Evolutionary conservation across 306 rosid species (phyloP).

Genomic region (Crotalaria pallida): DNA sequence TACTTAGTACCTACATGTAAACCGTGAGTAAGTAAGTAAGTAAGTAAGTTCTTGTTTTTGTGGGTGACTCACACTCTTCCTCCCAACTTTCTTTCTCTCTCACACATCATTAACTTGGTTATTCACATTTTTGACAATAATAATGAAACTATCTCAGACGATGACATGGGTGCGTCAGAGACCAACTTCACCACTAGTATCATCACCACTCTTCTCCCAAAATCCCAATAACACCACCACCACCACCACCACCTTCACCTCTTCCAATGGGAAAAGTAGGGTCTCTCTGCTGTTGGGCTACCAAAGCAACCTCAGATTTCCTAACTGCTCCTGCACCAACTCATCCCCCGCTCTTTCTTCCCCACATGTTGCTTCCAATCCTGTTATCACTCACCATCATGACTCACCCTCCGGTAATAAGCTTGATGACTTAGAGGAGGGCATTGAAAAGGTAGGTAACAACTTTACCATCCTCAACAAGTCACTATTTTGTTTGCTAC

Average conservation of each 20-base stretch:
- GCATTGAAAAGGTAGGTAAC: constrained; percentile 56
- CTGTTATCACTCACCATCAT: not conserved
- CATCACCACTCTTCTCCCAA: not conserved
- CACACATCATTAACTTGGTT: too few species aligned
- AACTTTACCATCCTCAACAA: not conserved
- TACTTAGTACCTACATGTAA: too few species aligned
- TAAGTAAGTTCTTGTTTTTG: too few species aligned
- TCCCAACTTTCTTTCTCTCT: not conserved
- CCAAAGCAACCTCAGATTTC: constrained; percentile 13
- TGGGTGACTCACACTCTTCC: not conserved
- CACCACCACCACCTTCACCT: constrained; percentile 5
- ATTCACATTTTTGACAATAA: not conserved
- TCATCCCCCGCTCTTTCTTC: constrained; percentile 40
- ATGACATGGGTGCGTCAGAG: constrained; percentile 25
- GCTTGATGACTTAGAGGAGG: constrained; percentile 39
- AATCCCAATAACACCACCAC: constrained; percentile 17
- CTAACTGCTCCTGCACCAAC: constrained; percentile 26
- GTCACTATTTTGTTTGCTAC: not conserved
- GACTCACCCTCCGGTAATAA: too few species aligned
- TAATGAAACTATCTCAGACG: constrained; percentile 55
- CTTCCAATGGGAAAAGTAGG: constrained; percentile 17
- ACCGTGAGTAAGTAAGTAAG: too few species aligned
- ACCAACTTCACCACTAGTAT: constrained; percentile 3
- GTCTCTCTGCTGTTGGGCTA: constrained; percentile 18
- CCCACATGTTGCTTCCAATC: constrained; percentile 24